A percentile compares a stretch with the other conserved stretches of the same genome.
Conservation (phyloP, 169 alveolate species). For the Eimeria maxima region DNA sequence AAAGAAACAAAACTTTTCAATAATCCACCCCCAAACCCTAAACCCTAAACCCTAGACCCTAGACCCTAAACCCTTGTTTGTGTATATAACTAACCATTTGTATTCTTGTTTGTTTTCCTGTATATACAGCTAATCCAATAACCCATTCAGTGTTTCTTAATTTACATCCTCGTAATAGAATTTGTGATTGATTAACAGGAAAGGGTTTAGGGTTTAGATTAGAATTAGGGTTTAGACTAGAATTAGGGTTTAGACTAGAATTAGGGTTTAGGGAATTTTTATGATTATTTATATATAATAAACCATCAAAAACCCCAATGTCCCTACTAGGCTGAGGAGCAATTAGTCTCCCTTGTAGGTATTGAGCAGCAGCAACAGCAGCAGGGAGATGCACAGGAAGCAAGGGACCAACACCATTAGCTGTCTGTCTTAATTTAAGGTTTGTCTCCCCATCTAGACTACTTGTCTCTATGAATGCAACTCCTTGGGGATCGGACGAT, state of each 20-base stretch:
- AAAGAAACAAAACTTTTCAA: no score
- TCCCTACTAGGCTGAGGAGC: constrained; percentile 75
- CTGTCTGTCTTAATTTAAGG: constrained; percentile 93
- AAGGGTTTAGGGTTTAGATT: constrained; percentile 26
- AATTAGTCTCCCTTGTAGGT: constrained; percentile 78
- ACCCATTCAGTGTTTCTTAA: constrained; percentile 96
- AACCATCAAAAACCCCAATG: constrained; percentile 66
- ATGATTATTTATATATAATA: constrained; percentile 59
- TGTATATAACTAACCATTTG: no score
- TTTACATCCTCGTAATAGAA: constrained; percentile 95
- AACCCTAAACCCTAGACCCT: constrained; percentile 9
- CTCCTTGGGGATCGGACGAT: constrained; percentile 93
- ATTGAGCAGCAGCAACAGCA: constrained; percentile 48
- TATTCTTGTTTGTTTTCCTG: constrained; percentile 97
- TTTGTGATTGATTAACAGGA: constrained; percentile 83
- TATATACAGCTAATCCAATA: constrained; percentile 95
- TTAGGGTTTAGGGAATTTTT: no score
- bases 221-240: no score
- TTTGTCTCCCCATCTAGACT: constrained; percentile 98
- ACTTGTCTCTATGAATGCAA: constrained; percentile 97
- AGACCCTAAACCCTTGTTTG: no score
- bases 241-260: no score
- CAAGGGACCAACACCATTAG: not conserved
- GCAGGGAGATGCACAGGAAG: not conserved
- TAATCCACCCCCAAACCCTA: not conserved